Evolutionary conservation across 805 yeast genomes (phyloP).

Genomic region (Ogataea pilisensis): DNA sequence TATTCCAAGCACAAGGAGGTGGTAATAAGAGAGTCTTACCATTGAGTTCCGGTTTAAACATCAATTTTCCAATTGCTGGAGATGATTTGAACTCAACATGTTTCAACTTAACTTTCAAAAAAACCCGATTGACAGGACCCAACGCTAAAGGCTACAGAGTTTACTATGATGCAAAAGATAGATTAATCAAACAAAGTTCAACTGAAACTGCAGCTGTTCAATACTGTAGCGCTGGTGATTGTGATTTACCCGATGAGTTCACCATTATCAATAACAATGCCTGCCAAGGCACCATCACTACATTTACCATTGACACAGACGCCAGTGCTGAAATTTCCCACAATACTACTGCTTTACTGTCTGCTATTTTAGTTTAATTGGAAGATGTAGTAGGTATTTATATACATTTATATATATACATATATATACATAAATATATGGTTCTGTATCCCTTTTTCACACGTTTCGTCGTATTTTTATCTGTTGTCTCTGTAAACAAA

Average conservation of each 20-base stretch:
- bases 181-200: slow-evolving; percentile 21
- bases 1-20: slow-evolving; percentile 40
- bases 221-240: slow-evolving; percentile 39
- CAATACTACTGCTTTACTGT: neutral
- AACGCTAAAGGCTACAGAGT: slow-evolving; percentile 31
- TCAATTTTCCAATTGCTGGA: slow-evolving; percentile 46
- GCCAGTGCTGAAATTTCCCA: slow-evolving; percentile 18
- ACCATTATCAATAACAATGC: slow-evolving; percentile 25
- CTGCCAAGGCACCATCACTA: slow-evolving; percentile 43
- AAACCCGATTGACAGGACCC: slow-evolving; percentile 44
- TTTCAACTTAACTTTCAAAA: slow-evolving; percentile 38
- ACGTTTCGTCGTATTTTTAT: too few relatives aligned
- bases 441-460: too few relatives aligned
- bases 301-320: slow-evolving; percentile 47
- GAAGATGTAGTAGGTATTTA: neutral
- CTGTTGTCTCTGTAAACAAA: too few relatives aligned
- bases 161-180: slow-evolving; percentile 38
- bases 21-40: slow-evolving; percentile 38
- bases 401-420: neutral
- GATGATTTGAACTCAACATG: slow-evolving; percentile 35
- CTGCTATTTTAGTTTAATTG: neutral
- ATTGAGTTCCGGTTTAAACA: slow-evolving; percentile 41
- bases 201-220: slow-evolving; percentile 19
- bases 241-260: slow-evolving; percentile 41
- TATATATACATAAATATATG: neutral